Evolutionary conservation across 140 eudicot genomes (phyloP).

Genomic region (Ambrosia hybrid): DNA sequence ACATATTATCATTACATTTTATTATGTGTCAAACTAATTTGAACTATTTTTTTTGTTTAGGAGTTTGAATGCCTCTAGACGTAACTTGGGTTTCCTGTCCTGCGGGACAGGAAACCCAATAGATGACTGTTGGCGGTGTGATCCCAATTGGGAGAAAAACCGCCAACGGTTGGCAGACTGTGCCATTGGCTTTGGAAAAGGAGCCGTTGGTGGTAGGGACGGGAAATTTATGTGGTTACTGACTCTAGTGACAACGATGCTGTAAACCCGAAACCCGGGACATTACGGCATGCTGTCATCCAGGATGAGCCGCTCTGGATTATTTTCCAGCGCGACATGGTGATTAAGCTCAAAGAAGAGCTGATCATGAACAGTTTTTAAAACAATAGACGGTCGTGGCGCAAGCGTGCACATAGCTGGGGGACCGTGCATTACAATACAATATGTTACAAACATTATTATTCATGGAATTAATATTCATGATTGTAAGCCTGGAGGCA

Average conservation of each 20-base stretch:
- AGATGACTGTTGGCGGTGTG: slow-evolving; percentile 49
- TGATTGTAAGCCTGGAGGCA: slow-evolving; percentile 42
- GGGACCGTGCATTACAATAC: too few species aligned
- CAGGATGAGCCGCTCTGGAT: slow-evolving; percentile 44
- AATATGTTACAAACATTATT: too few species aligned
- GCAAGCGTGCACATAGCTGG: too few species aligned
- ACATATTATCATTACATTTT: background rate
- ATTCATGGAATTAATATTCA: slow-evolving; percentile 41
- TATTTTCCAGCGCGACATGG: too few species aligned
- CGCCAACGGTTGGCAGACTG: slow-evolving; percentile 46
- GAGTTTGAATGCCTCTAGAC: slow-evolving; percentile 37
- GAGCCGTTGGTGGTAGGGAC: slow-evolving; percentile 42
- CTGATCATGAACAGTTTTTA: too few species aligned
- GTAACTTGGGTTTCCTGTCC: slow-evolving; percentile 40
- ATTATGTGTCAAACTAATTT: background rate
- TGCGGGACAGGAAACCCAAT: slow-evolving; percentile 49
- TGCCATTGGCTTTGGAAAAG: slow-evolving; percentile 47
- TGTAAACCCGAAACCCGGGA: slow-evolving; percentile 40
- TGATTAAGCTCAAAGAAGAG: too few species aligned
- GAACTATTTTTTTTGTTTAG: slow-evolving; percentile 22
- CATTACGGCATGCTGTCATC: slow-evolving; percentile 39
- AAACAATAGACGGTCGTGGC: too few species aligned
- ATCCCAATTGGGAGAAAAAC: slow-evolving; percentile 38
- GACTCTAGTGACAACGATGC: slow-evolving; percentile 38
- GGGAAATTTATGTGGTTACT: slow-evolving; percentile 43